Evolutionary conservation across 2,329 filamentous ascomycete species (phyloP).

Genomic region (Alternaria solani): DNA sequence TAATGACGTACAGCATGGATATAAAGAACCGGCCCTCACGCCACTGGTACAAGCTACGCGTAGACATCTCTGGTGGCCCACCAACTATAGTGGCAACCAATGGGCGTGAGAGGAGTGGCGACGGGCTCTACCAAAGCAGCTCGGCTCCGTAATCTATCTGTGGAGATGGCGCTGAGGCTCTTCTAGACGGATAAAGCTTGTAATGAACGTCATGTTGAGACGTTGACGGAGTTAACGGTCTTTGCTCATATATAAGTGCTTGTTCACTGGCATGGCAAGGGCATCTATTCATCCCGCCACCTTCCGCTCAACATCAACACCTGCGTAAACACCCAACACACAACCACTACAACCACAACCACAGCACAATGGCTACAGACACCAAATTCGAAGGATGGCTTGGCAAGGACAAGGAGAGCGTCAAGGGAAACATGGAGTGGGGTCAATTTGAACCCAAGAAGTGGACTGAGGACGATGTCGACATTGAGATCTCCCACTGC

Average conservation of each 20-base stretch:
- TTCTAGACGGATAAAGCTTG: conserved; percentile 8
- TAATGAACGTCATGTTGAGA: conserved; percentile 10
- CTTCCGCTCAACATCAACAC: background rate
- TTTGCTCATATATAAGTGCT: conserved; percentile 6
- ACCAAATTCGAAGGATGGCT: conserved; percentile 63
- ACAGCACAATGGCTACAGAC: conserved; percentile 26
- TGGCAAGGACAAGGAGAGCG: conserved; percentile 58
- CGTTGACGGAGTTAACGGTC: conserved; percentile 8
- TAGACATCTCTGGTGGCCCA: conserved; percentile 8
- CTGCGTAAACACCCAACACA: background rate
- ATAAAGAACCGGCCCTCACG: background rate
- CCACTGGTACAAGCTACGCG: background rate
- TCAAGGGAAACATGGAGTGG: conserved; percentile 64
- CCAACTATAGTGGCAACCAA: background rate
- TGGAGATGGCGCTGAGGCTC: background rate
- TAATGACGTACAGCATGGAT: conserved; percentile 12
- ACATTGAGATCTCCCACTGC: conserved; percentile 52
- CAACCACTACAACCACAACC: background rate
- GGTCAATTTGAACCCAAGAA: conserved; percentile 55
- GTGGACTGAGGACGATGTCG: conserved; percentile 72
- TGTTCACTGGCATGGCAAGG: background rate
- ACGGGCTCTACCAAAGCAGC: background rate
- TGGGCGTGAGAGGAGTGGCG: background rate
- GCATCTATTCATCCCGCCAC: background rate
- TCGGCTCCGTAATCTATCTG: conserved; percentile 1